phyloP scores from a whole-genome alignment of 169 alveolate species.

The Miamiensis avidus region DNA sequence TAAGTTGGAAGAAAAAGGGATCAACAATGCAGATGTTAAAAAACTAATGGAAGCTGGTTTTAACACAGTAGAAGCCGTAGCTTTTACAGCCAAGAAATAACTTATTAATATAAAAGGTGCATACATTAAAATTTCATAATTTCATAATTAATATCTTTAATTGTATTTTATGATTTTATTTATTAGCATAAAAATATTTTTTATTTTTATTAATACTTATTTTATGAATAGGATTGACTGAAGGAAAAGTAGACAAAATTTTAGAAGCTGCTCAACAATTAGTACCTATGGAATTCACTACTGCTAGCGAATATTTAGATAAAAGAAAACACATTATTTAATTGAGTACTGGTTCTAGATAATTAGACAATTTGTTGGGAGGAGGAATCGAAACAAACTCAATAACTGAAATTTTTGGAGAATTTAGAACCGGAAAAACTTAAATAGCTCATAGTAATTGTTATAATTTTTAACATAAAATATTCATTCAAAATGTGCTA shows the following conservation, averaged over 20 bases:
- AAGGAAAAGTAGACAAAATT: conserved; percentile 95
- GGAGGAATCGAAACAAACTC: conserved; percentile 97
- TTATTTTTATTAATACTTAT: no score
- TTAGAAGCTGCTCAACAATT: conserved; percentile 92
- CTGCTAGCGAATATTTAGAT: conserved; percentile 91
- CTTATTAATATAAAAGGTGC: conserved; percentile 93
- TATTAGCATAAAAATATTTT: no score
- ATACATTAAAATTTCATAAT: no score
- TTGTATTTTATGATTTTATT: background rate
- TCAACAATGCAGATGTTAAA: conserved; percentile 92
- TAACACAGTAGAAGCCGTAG: conserved; percentile 93
- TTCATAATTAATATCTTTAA: no score
- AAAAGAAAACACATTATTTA: conserved; percentile 91
- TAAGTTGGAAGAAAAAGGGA: conserved; percentile 88
- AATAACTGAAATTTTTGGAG: conserved; percentile 98
- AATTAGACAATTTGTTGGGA: conserved; percentile 94
- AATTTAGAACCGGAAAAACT: conserved; percentile 98
- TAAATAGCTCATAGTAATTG: conserved; percentile 92
- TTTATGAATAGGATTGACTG: conserved; percentile 74
- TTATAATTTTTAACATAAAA: no score
- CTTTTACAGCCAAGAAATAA: conserved; percentile 91
- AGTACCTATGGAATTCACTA: conserved; percentile 90
- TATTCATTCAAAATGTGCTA: no score
- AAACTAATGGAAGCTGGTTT: conserved; percentile 93
- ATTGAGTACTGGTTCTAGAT: conserved; percentile 94